Conservation (phyloP, 2,329 filamentous ascomycete genomes). For the Neobulgaria alba region DNA sequence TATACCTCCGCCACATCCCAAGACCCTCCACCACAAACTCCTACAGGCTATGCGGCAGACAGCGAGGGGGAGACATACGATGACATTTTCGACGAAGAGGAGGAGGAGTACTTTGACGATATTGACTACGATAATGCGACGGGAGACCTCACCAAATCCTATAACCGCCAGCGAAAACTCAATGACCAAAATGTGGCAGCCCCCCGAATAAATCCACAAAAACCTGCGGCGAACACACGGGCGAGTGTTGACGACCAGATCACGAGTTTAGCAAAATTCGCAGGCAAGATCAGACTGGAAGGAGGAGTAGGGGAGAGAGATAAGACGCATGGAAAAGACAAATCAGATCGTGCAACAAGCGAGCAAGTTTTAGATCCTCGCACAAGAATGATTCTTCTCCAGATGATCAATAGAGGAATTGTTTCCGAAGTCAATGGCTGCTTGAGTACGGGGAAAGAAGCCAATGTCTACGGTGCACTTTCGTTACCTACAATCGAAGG, state of each 20-base stretch:
- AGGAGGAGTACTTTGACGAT: constrained; percentile 52
- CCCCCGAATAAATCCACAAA: constrained; percentile 69
- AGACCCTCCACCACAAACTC: constrained; percentile 27
- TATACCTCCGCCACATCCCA: constrained; percentile 32
- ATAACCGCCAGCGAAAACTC: constrained; percentile 73
- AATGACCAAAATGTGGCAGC: constrained; percentile 40
- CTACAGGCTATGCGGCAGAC: constrained; percentile 28
- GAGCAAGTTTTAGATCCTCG: constrained; percentile 92
- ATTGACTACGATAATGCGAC: constrained; percentile 47
- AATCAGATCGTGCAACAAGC: constrained; percentile 84
- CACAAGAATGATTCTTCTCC: constrained; percentile 89
- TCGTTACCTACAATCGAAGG: constrained; percentile 47
- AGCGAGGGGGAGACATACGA: constrained; percentile 36
- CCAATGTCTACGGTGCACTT: constrained; percentile 92
- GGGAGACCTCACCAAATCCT: constrained; percentile 68
- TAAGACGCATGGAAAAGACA: constrained; percentile 60
- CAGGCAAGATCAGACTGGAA: constrained; percentile 75
- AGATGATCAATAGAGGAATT: constrained; percentile 88
- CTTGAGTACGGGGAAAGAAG: constrained; percentile 93
- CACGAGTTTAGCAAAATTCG: constrained; percentile 73
- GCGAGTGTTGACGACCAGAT: constrained; percentile 83
- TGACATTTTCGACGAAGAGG: constrained; percentile 47
- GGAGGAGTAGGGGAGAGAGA: constrained; percentile 46
- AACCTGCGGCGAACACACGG: constrained; percentile 69
- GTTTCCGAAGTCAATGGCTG: constrained; percentile 91